Evolutionary conservation across 805 yeast genomes (phyloP).

Genomic region (Candida methanosorbosa): DNA sequence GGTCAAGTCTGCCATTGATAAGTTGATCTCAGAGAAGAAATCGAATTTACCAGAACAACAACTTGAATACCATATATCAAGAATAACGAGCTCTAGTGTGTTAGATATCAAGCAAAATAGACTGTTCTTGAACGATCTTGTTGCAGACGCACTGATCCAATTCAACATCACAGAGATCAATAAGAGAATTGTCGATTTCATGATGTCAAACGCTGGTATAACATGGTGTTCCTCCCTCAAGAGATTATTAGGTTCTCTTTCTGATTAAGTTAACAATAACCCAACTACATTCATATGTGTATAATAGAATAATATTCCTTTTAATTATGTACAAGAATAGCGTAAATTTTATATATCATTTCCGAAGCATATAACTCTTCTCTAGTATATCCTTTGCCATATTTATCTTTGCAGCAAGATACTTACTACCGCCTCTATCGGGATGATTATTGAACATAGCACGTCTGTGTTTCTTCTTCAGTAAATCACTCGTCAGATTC

Average conservation of each 20-base stretch:
- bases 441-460: slow-evolving; percentile 84
- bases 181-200: slow-evolving; percentile 34
- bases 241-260: slow-evolving; percentile 33
- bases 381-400: slow-evolving; percentile 79
- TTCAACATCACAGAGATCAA: too few relatives aligned
- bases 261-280: too few relatives aligned
- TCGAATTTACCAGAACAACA: slow-evolving; percentile 32
- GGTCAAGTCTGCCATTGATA: too few relatives aligned
- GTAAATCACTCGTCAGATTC: slow-evolving; percentile 33
- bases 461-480: slow-evolving; percentile 65
- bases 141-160: slow-evolving; percentile 1
- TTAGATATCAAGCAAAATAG: slow-evolving; percentile 21
- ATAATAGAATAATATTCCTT: too few relatives aligned
- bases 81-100: slow-evolving; percentile 21
- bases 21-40: too few relatives aligned
- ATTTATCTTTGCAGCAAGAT: slow-evolving; percentile 74
- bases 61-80: slow-evolving; percentile 32
- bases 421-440: slow-evolving; percentile 82
- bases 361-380: slow-evolving; percentile 39
- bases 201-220: slow-evolving; percentile 49
- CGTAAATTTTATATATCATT: slow-evolving; percentile 1
- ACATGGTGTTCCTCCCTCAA: slow-evolving; percentile 64
- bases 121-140: slow-evolving; percentile 15
- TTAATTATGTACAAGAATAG: not conserved
- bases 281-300: too few relatives aligned